Base-by-base conservation (phyloP, 2,329 filamentous ascomycete species). In the Diaporthe sp. region DNA sequence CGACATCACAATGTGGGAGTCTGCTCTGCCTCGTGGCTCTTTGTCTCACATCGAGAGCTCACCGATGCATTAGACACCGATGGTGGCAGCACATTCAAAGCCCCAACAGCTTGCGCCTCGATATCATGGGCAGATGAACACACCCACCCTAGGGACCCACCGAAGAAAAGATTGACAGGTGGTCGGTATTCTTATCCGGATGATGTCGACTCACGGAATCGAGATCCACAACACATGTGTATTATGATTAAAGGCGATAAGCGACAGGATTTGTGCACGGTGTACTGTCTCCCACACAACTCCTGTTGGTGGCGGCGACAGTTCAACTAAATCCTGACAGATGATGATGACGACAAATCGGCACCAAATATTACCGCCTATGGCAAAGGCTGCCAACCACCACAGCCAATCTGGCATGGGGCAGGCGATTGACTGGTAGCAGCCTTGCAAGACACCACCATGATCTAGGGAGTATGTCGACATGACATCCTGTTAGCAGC, bases 281-380 rank as follows among this genome's bases (percentile, higher is more conserved):
- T 57, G n/a, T 46, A 37, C 10, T 59, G n/a, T 62, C 59, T 49
- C 19, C 42, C 46, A 59, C 74, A 73, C 34, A 73, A 31, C 17
- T n/a, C 46, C 68, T 28, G 58, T 68, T 59, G 57, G 62, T 73
- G 59, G 74, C 69, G 68, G 59, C 51, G 39, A 73, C 15, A 65
- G 22, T 46, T 46, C 58, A 53, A 58, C 46, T 51, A 62, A 71
- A 67, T 42, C 73, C 67, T 71, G 53, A 49, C 39, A 59, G 68
- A 71, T 71, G 57, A 70, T 46, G 57, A 74, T 74, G 73, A 71
- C 65, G 65, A 74, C 62, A 71, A 62, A 72, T 62, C 65, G 65
- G 55, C 34, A 55, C 49, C 25, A 59, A 22, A 65, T 37, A 37
- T 44, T 44, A 62, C 58, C 49, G 49, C 58, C 71, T 73, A 55